A percentile compares a stretch with the other conserved stretches of the same genome.
These are phyloP conservation scores for Artemisia argyi DNA, from an alignment of 129 eudicot species.

Conservation along the genomic window DNA sequence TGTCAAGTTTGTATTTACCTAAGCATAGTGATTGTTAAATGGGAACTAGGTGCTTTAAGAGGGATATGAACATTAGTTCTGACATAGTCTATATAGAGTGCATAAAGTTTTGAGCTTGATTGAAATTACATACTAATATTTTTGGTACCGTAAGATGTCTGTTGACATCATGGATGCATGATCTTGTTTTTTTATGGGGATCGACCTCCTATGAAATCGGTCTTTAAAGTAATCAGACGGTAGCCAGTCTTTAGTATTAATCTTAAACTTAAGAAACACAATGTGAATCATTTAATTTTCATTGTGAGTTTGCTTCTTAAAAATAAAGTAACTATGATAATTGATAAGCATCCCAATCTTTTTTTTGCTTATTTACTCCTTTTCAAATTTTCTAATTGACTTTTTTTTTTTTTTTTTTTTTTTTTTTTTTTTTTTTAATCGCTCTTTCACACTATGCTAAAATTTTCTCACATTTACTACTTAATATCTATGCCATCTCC, in stretches of 20 bases:
- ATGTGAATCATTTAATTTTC: too few relatives aligned
- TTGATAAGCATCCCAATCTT: too few relatives aligned
- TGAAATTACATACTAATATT: neutral
- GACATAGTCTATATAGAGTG: neutral
- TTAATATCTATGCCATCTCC: neutral
- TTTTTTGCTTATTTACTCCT: neutral
- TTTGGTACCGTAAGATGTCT: neutral
- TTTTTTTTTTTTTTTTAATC: conserved; percentile 11
- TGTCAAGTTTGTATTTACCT: neutral
- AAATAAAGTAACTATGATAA: too few relatives aligned
- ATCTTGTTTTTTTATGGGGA: neutral
- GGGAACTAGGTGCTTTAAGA: too few relatives aligned
- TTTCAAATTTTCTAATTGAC: neutral
- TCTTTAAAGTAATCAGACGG: too few relatives aligned
- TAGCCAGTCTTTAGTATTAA: too few relatives aligned
- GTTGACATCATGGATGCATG: conserved; percentile 6
- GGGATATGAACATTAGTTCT: neutral
- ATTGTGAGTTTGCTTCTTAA: too few relatives aligned
- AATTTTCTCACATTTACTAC: neutral
- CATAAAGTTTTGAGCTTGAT: conserved; percentile 7
- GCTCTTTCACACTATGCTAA: conserved; percentile 3
- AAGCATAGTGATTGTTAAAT: neutral
- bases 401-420: conserved; percentile 14
- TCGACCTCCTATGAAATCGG: neutral
- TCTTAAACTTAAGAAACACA: too few relatives aligned